Conservation (phyloP, 2,329 filamentous ascomycete species). For the Annulohypoxylon truncatum region DNA sequence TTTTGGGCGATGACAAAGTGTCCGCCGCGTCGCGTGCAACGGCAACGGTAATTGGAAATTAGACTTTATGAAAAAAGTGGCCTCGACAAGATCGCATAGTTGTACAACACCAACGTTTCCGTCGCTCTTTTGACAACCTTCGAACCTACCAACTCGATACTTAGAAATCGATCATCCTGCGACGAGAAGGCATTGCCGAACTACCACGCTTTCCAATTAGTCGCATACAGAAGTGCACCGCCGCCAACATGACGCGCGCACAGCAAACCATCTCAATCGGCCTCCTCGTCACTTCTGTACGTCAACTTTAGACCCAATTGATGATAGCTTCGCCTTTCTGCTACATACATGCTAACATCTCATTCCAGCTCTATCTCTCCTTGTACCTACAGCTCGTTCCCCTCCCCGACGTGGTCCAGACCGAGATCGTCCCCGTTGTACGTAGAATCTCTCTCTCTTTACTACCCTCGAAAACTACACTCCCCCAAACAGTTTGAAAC, state of each 20-base stretch:
- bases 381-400: slow-evolving; percentile 87
- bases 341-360: slow-evolving; percentile 35
- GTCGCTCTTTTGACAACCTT: slow-evolving; percentile 35
- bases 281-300: slow-evolving; percentile 88
- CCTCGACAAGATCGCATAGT: slow-evolving; percentile 7
- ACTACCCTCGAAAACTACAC: too few relatives aligned
- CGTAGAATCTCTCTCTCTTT: slow-evolving; percentile 52
- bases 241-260: slow-evolving; percentile 85
- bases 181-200: background rate
- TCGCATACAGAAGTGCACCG: background rate
- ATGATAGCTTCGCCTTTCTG: background rate
- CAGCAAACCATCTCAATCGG: slow-evolving; percentile 90
- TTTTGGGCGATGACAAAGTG: slow-evolving; percentile 4
- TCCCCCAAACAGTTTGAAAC: too few relatives aligned
- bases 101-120: background rate
- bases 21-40: slow-evolving; percentile 18
- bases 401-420: slow-evolving; percentile 79
- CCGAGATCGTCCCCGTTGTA: slow-evolving; percentile 91
- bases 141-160: background rate
- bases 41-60: background rate
- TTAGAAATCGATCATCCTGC: too few relatives aligned
- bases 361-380: slow-evolving; percentile 83
- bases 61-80: slow-evolving; percentile 5
- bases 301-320: slow-evolving; percentile 45
- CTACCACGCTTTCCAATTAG: background rate